Base-by-base conservation (phyloP, 2,329 filamentous ascomycete species). In the Domatiomyces catenatus region DNA sequence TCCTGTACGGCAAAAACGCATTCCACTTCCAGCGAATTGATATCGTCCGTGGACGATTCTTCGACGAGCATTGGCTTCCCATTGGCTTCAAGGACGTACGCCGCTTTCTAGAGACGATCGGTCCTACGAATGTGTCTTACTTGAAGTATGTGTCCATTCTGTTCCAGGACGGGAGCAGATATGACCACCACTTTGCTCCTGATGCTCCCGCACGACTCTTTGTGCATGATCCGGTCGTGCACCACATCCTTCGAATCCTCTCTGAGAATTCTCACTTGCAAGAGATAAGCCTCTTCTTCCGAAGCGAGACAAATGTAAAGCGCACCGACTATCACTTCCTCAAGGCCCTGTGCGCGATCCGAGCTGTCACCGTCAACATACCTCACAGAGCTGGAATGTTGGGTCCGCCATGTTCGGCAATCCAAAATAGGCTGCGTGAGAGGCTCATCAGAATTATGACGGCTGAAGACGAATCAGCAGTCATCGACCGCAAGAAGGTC, bases 1-100 rank as follows among this genome's bases (percentile, higher is more conserved):
- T 75, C 39, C 62, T 76, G 0, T 76, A 76, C 54, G 65, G 69
- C n/a, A 68, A 72, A 54, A 75, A 75, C 55, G 62, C 59, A 2
- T 75, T 75, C 60, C 54, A 62, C 42, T 71, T 75, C 53, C 42
- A 67, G 67, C 39, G 66, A 64, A 50, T 56, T 54, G 45, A 54
- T 55, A n/a, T 64, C 58, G 2, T 36, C 44, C 66, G 70, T 43
- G 64, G 56, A 51, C 64, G 56, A 36, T 73, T 66, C 63, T 72
- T 67, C 62, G 64, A 64, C 36, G 55, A 60, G 2, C 58, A 64
- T 17, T 69, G 66, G 51, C 68, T 65, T 50, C 72, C 74, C 56
- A 64, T 74, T 36, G 73, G 71, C 42, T 75, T 71, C 60, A 66
- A 67, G 47, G 67, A 70, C 47, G 59, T 67, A 17, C 65, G 69